Evolutionary conservation across 2,329 filamentous ascomycete species (phyloP), one percentile per base, ranked within the genome.

Genomic region (Pseudovirgaria hyperparasitica): DNA sequence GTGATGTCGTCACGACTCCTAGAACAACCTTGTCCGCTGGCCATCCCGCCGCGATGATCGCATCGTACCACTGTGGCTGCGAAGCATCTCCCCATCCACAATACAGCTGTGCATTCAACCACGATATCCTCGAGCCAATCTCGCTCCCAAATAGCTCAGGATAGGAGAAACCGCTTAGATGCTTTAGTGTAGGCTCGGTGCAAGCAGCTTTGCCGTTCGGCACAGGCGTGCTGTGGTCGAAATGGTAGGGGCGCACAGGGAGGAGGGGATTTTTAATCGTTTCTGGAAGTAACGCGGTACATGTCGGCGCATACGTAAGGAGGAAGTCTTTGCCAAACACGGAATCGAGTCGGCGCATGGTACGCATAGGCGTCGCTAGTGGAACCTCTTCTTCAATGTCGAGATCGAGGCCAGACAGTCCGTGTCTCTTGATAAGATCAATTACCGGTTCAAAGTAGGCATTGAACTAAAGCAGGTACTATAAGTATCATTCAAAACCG

Each of bases 31-130:
- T 80, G 12, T 70, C 57, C 0, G 82, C 65, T 2, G 69, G 61
- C 76, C 81, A 93, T 6, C 84, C 84, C 23, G 65, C 61, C 9
- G 60, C 57, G 16, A 72, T 50, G 28, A 72, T 65, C 26, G 60
- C 54, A 31, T 70, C 65, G 43, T 65, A 71, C 42, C 59, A 62
- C 13, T 48, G 43, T 3, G 60, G 61, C 9, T 51, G 62, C 16
- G 63, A 57, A 1, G 74, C 70, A 25, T 73, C 72, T 6, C 82
- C 82, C 76, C 82, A 94, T 2, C 84, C 84, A 46, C 81, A 90
- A 63, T 94, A 94, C 54, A 93, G 92, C 47, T 94, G 86, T 5
- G 77, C 67, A 47, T 93, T 93, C 52, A 93, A 93, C 72, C 84
- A 94, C 3, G 67, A 65, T 16, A 93, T 79, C 22, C 76, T 45